These are phyloP conservation scores for Ziziphus jujuba DNA, from an alignment of 306 rosid genomes.

Conservation along the genomic window DNA sequence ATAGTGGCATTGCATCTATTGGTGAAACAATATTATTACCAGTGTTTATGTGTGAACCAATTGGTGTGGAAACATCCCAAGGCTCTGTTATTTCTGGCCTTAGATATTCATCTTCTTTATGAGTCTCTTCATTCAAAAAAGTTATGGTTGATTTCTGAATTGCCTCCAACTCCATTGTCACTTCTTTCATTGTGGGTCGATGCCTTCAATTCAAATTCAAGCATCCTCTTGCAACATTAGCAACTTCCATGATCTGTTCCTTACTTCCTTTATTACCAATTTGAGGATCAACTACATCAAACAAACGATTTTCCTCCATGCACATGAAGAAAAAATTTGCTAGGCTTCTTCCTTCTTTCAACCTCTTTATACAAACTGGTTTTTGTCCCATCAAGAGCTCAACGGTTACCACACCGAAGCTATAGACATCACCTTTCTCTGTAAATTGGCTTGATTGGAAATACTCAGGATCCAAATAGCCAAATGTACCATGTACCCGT, in stretches of 20 bases:
- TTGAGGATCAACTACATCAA: no score
- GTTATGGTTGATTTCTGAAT: neutral
- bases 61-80: no score
- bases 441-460: slow-evolving; percentile 16
- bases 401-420: slow-evolving; percentile 13
- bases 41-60: no score
- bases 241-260: slow-evolving; percentile 32
- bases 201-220: slow-evolving; percentile 33
- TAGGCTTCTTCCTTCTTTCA: neutral
- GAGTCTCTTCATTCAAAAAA: neutral
- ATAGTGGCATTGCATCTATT: no score
- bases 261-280: no score
- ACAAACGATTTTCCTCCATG: slow-evolving; percentile 23
- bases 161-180: slow-evolving; percentile 6
- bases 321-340: slow-evolving; percentile 19
- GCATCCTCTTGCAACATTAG: slow-evolving; percentile 6
- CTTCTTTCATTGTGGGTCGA: slow-evolving; percentile 28
- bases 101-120: no score
- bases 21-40: no score
- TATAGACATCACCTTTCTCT: slow-evolving; percentile 21
- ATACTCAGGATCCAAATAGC: slow-evolving; percentile 23
- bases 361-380: neutral
- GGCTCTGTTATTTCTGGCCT: no score
- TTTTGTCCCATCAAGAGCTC: slow-evolving; percentile 17
- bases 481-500: slow-evolving; percentile 7